Conservation (phyloP, 2,329 filamentous ascomycete species). For the Monosporascus sp. region DNA sequence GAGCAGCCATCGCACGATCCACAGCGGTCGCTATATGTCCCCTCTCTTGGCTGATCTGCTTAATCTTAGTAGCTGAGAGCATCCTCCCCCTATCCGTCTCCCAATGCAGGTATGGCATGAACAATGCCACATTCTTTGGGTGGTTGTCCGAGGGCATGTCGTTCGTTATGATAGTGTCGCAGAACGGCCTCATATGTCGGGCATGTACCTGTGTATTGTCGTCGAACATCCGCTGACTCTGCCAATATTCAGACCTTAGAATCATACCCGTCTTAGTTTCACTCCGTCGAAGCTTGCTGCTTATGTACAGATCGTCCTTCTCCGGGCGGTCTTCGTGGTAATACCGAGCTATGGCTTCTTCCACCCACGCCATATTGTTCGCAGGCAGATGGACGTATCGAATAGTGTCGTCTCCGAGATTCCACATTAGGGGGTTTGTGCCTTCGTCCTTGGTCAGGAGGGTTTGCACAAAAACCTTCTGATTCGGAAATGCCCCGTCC, state of each 20-base stretch:
- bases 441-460: conserved; percentile 14
- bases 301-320: background rate
- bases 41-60: background rate
- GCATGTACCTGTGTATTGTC: background rate
- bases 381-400: conserved; percentile 22
- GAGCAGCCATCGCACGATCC: background rate
- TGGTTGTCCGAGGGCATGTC: background rate
- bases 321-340: conserved; percentile 9
- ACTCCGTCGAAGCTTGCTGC: background rate
- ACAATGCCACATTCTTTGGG: background rate
- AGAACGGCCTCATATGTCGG: conserved; percentile 1
- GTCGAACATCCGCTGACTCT: background rate
- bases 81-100: conserved; percentile 13
- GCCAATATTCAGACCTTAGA: background rate
- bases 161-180: background rate
- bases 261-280: background rate
- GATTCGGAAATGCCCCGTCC: conserved; percentile 9
- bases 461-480: conserved; percentile 17
- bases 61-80: background rate
- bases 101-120: conserved; percentile 24
- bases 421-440: conserved; percentile 14
- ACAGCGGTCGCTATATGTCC: conserved; percentile 1
- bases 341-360: conserved; percentile 17
- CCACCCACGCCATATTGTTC: conserved; percentile 25
- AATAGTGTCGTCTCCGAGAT: conserved; percentile 8